Base-by-base conservation (phyloP, 495 filamentous ascomycete species). In the Annulohypoxylon bovei region DNA sequence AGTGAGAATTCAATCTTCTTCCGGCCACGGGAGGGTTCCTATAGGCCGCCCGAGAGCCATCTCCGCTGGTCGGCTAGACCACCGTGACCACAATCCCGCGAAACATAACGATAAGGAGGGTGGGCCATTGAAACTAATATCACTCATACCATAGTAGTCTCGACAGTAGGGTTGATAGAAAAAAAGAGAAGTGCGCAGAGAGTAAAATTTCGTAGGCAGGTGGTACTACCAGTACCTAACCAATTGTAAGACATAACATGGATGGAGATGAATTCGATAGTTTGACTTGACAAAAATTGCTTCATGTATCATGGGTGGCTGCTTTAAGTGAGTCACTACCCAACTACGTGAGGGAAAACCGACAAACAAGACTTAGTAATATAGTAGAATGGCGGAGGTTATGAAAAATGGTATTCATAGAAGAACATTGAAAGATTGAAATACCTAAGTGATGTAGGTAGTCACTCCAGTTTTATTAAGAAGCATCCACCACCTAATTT, bases 1-100 rank as follows among this genome's bases (percentile, higher is more conserved):
- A 47, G 52, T 59, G 47, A 67, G 64, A 46, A 61, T 57, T 46
- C 25, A 56, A 60, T 57, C 54, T 59, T 65, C 25, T 49, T 25
- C 60, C 55, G 50, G 64, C 32, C 42, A 28, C 28, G 70, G 70
- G 53, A 32, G 53, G 40, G 46, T 57, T 64, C 65, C 70, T 65
- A 72, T 68, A 68, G 65, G 70, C 20, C 11, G 23, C 30, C 11
- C n/a, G 1, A 50, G 12, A 57, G 47, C 55, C 42, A 39, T 53
- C 28, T 64, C 59, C 47, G 60, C 44, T 62, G 35, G 60, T 62
- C 53, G 65, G 61, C 23, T 22, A 40, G 28, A 33, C 39, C 11
- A 25, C 30, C 62, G 52, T 42, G 22, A 62, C 62, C 42, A 44
- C 40, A 22, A 32, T 47, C 33, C 33, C 39, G 47, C 64, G 33